Conservation (phyloP, 2,329 filamentous ascomycete genomes). For the Cladosporium phlei region DNA sequence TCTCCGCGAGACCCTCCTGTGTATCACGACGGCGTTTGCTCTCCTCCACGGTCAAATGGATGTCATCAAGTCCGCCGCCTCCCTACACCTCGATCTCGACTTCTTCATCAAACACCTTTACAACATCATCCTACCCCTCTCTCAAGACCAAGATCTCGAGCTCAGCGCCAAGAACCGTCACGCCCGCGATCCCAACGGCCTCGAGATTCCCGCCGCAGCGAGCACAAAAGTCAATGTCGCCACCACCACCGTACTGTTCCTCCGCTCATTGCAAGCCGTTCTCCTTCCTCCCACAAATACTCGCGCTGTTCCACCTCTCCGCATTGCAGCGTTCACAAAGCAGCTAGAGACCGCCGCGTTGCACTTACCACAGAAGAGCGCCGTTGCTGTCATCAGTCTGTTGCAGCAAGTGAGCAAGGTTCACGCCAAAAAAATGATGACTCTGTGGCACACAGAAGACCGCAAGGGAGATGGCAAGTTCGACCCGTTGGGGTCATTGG, state of each 20-base stretch:
- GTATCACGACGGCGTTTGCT: constrained; percentile 94
- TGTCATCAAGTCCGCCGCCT: constrained; percentile 73
- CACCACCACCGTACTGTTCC: constrained; percentile 86
- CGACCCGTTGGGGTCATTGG: constrained; percentile 69
- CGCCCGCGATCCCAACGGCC: constrained; percentile 52
- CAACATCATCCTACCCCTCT: constrained; percentile 72
- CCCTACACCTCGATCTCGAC: constrained; percentile 82
- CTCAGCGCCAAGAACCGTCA: constrained; percentile 67
- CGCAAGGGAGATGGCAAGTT: constrained; percentile 85
- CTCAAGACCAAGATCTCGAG: constrained; percentile 81
- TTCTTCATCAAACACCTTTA: constrained; percentile 96
- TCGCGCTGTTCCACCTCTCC: constrained; percentile 70
- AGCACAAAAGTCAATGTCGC: constrained; percentile 79
- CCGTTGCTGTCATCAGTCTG: constrained; percentile 72
- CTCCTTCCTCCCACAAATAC: constrained; percentile 72
- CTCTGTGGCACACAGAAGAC: constrained; percentile 94
- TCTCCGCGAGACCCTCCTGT: constrained; percentile 82
- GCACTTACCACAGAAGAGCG: constrained; percentile 86
- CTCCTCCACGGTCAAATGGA: constrained; percentile 84
- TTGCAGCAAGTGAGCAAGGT: constrained; percentile 73
- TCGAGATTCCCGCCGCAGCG: constrained; percentile 46
- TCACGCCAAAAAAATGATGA: constrained; percentile 74
- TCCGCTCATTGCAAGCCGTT: constrained; percentile 77
- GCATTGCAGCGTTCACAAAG: constrained; percentile 89
- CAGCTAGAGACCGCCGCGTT: constrained; percentile 77